Conservation (phyloP, 2,329 filamentous ascomycete genomes). For the Colletotrichum zoysiae region DNA sequence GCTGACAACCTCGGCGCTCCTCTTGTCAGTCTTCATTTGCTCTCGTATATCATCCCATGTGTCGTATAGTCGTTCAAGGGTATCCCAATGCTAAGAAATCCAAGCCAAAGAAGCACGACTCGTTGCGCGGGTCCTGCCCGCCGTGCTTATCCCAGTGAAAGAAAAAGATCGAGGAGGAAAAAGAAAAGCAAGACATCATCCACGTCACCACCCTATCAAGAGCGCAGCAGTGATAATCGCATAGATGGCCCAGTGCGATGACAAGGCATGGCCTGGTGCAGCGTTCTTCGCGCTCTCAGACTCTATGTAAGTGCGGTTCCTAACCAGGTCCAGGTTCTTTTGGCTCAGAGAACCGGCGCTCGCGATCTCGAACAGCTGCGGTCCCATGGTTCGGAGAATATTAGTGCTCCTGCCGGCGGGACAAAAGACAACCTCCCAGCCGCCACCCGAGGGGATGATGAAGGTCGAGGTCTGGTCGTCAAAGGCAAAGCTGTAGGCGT, state of each 20-base stretch:
- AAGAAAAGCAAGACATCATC: neutral
- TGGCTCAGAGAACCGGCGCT: constrained; percentile 54
- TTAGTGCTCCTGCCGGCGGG: constrained; percentile 72
- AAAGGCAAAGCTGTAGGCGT: constrained; percentile 84
- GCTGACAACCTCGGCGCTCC: constrained; percentile 19
- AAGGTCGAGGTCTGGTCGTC: constrained; percentile 71
- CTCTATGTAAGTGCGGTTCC: constrained; percentile 42
- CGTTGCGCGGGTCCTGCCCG: constrained; percentile 38
- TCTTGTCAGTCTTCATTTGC: constrained; percentile 28
- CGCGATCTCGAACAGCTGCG: constrained; percentile 63
- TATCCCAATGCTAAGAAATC: constrained; percentile 39
- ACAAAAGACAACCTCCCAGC: constrained; percentile 85
- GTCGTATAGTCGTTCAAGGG: constrained; percentile 40
- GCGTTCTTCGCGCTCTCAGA: constrained; percentile 40
- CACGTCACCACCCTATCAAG: constrained; percentile 16
- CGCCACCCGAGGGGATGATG: constrained; percentile 75
- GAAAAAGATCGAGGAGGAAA: neutral
- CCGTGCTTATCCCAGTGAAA: constrained; percentile 15
- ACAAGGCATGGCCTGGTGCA: constrained; percentile 16
- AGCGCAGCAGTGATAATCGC: constrained; percentile 8
- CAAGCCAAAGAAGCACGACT: constrained; percentile 29
- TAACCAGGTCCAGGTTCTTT: constrained; percentile 45
- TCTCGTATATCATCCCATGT: constrained; percentile 42
- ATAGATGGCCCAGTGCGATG: constrained; percentile 21
- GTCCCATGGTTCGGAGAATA: constrained; percentile 65